Conservation (phyloP, 352 stramenopile genomes). For the Pythium oligandrum region DNA sequence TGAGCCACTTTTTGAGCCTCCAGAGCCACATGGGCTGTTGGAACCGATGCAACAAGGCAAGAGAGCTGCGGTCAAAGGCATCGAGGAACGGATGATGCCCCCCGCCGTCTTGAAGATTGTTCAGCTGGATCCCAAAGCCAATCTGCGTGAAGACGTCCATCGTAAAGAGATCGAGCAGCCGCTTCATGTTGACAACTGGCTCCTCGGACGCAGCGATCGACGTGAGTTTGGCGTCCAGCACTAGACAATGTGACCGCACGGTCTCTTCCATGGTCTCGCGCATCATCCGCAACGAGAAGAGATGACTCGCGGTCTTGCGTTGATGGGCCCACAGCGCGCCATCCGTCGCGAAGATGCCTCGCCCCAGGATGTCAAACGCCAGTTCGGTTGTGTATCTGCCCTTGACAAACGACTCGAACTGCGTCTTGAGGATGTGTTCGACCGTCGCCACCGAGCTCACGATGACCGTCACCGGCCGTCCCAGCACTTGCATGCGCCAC, state of each 20-base stretch:
- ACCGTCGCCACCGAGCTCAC: slow-evolving; percentile 38
- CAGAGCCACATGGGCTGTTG: slow-evolving; percentile 24
- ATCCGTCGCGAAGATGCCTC: slow-evolving; percentile 73
- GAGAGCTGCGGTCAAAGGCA: slow-evolving; percentile 14
- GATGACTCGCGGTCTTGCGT: slow-evolving; percentile 84
- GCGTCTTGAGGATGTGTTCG: slow-evolving; percentile 53
- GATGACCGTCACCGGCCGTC: slow-evolving; percentile 31
- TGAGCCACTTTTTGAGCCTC: slow-evolving; percentile 20
- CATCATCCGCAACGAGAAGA: slow-evolving; percentile 74
- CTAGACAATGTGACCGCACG: slow-evolving; percentile 14
- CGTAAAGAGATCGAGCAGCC: slow-evolving; percentile 49
- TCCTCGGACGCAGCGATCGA: slow-evolving; percentile 3
- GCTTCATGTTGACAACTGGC: slow-evolving; percentile 36
- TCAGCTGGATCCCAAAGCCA: slow-evolving; percentile 60
- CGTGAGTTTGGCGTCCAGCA: slow-evolving; percentile 22
- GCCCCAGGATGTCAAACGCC: slow-evolving; percentile 55
- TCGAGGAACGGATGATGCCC: slow-evolving; percentile 23
- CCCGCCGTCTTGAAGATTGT: slow-evolving; percentile 30
- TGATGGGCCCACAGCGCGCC: slow-evolving; percentile 64
- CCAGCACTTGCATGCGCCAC: slow-evolving; percentile 37
- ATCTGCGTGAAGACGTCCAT: slow-evolving; percentile 73
- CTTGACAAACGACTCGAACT: slow-evolving; percentile 81
- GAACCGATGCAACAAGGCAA: slow-evolving; percentile 15
- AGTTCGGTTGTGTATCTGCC: slow-evolving; percentile 30
- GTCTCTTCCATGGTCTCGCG: slow-evolving; percentile 38